Evolutionary conservation across 192 early-diverging fungal genomes (phyloP), one percentile per base, ranked within the genome.

Genomic region (Backusella tuberculispora): DNA sequence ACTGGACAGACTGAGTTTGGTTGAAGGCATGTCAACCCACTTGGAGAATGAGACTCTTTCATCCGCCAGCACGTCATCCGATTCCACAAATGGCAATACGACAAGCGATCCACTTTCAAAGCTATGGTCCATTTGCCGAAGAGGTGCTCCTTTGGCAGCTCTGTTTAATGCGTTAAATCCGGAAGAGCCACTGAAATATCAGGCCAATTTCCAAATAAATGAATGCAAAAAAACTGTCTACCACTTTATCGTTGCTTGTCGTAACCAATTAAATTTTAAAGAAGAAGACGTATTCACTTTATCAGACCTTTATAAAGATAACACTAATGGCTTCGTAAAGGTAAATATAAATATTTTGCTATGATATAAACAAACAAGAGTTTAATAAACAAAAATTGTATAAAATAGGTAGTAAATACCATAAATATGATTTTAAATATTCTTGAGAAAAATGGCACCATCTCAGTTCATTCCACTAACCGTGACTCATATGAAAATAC

Each of bases 291-390:
- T 94, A 37, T 95, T 97, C 80, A 89, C 92, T 46, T 90, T 98
- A 69, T 88, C 94, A 9, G 95, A 96, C 63, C 83, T 98, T 42
- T 95, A 92, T 81, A 91, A 93, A 72, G 96, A 98, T 78, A 95
- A 99, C 78, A 99, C 96, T 41, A 97, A 96, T 82, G 93, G 91
- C 68, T 96, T 98, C 79, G 93, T 99, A 74, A 99, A 96, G 89
- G 97, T 95, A 83, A 42, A 42, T 5, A 45, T 21, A 56, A 56
- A 26, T 26, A 21, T 56, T 24, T 56, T 3, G 19, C 26, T 69
- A 34, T 47, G 12, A 7, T 42, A 34, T 6, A 65, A 65, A 40
- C 5, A 38, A 66, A 38, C 34, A 34, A 66, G 2, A 2, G 29
- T 34, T 34, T 34, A 34, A 60, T 24, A 60, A 60, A 56, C 19